These are phyloP conservation scores for Psilocybe cyanescens DNA, from an alignment of 768 basidiomycete genomes.

Conservation along the genomic window DNA sequence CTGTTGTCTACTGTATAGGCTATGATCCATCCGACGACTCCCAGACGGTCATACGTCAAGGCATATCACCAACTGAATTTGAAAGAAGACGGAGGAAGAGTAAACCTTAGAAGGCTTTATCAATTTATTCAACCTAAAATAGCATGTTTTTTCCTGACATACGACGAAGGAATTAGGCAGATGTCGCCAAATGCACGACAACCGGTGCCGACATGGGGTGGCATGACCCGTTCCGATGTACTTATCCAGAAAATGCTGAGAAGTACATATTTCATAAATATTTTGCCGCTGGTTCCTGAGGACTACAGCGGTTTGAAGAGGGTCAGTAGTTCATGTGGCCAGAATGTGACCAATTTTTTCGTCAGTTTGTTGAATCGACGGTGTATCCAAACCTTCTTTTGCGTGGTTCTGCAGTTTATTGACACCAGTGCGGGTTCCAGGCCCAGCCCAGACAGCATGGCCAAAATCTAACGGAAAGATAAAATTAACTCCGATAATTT, in stretches of 20 bases:
- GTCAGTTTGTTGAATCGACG: no score
- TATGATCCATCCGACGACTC: neutral
- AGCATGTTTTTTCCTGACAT: neutral
- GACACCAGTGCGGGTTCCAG: neutral
- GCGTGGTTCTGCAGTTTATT: no score
- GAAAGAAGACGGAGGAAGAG: neutral
- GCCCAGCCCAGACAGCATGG: neutral
- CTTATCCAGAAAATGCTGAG: neutral
- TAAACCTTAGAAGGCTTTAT: neutral
- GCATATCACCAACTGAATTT: neutral
- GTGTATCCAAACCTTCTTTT: no score
- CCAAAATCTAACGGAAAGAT: neutral
- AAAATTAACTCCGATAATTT: neutral
- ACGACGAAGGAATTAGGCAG: neutral
- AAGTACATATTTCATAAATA: neutral
- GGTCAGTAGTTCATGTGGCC: neutral
- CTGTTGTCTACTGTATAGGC: neutral
- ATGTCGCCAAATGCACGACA: neutral
- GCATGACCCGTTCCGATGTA: neutral
- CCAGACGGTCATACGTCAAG: neutral
- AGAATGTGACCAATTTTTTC: neutral
- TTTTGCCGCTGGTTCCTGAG: neutral
- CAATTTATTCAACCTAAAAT: neutral
- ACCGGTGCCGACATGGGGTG: neutral
- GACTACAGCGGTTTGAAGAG: neutral